Evolutionary conservation across 2,329 filamentous ascomycete genomes (phyloP).

Genomic region (Dothiorella sarmentorum): DNA sequence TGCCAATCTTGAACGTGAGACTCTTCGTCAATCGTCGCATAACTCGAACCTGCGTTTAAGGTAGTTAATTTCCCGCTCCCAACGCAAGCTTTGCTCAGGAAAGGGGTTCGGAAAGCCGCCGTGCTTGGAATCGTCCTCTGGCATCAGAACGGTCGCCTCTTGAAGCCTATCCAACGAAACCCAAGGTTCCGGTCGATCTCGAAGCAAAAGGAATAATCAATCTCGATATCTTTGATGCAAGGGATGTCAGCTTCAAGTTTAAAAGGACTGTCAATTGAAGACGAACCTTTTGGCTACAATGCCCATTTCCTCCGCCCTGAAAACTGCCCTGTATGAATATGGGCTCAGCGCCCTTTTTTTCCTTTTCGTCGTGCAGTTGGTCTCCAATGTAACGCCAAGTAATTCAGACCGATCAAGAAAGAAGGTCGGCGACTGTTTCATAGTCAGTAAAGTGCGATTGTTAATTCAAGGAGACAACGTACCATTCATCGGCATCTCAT

Average conservation of each 20-base stretch:
- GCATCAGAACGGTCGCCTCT: no score
- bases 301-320: slow-evolving; percentile 22
- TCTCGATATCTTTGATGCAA: slow-evolving; percentile 15
- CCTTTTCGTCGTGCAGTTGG: not conserved
- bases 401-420: slow-evolving; percentile 2
- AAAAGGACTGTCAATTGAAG: not conserved
- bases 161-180: not conserved
- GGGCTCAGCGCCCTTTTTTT: slow-evolving; percentile 4
- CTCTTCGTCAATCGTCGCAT: no score
- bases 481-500: slow-evolving; percentile 95
- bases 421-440: slow-evolving; percentile 10
- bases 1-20: no score
- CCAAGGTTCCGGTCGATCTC: not conserved
- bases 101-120: no score
- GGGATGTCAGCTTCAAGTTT: not conserved
- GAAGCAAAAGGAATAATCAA: slow-evolving; percentile 5
- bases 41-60: no score
- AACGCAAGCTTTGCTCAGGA: no score
- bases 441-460: not conserved
- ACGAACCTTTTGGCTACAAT: slow-evolving; percentile 22
- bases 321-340: not conserved
- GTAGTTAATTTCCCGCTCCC: no score
- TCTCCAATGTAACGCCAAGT: not conserved
- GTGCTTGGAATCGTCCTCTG: no score
- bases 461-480: not conserved